These are phyloP conservation scores for Monilinia laxa DNA, from an alignment of 2,329 filamentous ascomycete species.

Conservation along the genomic window DNA sequence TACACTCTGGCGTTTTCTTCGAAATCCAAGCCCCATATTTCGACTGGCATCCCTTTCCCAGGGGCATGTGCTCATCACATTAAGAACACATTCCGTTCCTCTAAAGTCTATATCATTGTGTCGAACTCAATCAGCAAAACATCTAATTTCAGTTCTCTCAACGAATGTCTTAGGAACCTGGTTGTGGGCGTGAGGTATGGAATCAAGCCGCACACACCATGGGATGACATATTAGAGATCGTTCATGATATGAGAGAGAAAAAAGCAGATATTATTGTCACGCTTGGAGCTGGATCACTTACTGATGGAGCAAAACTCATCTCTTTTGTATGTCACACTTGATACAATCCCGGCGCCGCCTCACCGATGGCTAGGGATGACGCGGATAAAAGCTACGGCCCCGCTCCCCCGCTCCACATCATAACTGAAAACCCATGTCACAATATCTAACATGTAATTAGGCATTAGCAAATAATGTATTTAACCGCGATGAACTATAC, in stretches of 20 bases:
- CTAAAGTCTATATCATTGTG: slow-evolving; percentile 39
- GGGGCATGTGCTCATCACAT: slow-evolving; percentile 34
- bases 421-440: neutral
- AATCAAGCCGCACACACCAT: slow-evolving; percentile 40
- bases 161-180: slow-evolving; percentile 34
- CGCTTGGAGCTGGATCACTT: slow-evolving; percentile 40
- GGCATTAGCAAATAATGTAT: slow-evolving; percentile 35
- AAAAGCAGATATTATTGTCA: slow-evolving; percentile 38
- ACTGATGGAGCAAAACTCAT: slow-evolving; percentile 41
- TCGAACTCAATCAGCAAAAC: slow-evolving; percentile 41
- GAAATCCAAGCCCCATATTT: slow-evolving; percentile 24
- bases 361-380: neutral
- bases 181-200: slow-evolving; percentile 39
- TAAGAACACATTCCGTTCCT: slow-evolving; percentile 35
- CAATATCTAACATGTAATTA: slow-evolving; percentile 16
- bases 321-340: slow-evolving; percentile 31
- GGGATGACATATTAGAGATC: slow-evolving; percentile 39
- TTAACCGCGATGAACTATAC: slow-evolving; percentile 26
- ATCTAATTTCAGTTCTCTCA: slow-evolving; percentile 33
- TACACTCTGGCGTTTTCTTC: slow-evolving; percentile 56
- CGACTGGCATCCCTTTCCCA: slow-evolving; percentile 26
- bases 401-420: neutral
- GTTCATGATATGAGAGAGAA: slow-evolving; percentile 34
- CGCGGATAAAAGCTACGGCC: neutral
- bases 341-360: neutral